Percentiles rank a stretch among this genome's conserved stretches.
Conservation (phyloP, 2,329 filamentous ascomycete species). For the Stachybotrys echinatus region DNA sequence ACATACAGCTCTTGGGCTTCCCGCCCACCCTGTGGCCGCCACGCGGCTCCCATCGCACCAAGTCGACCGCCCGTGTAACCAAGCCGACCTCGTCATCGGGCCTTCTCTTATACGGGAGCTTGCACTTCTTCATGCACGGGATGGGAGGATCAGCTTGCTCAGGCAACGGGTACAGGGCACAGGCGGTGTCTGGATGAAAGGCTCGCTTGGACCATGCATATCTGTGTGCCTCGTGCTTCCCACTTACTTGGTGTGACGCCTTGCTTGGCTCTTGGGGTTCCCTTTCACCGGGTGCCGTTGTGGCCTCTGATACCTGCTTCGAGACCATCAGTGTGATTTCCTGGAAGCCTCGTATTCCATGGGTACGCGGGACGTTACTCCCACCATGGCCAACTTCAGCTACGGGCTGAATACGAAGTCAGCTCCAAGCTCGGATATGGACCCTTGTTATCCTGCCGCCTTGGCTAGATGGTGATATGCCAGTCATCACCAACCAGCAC, state of each 20-base stretch:
- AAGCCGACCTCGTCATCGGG: neutral
- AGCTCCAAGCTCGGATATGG: neutral
- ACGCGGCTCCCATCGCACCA: neutral
- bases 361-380: neutral
- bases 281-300: no score
- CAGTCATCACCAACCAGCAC: neutral
- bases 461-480: neutral
- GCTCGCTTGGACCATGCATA: no score
- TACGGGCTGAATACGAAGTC: neutral
- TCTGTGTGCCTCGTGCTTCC: no score
- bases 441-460: neutral
- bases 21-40: no score
- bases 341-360: neutral
- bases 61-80: neutral
- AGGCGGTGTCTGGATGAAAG: no score
- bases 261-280: no score
- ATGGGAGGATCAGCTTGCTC: no score
- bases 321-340: no score
- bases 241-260: no score
- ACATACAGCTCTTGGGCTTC: no score
- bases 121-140: neutral
- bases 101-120: neutral
- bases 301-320: no score
- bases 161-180: no score
- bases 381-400: neutral